Evolutionary conservation across 192 early-diverging fungal genomes (phyloP).

Genomic region (Backusella luteola): DNA sequence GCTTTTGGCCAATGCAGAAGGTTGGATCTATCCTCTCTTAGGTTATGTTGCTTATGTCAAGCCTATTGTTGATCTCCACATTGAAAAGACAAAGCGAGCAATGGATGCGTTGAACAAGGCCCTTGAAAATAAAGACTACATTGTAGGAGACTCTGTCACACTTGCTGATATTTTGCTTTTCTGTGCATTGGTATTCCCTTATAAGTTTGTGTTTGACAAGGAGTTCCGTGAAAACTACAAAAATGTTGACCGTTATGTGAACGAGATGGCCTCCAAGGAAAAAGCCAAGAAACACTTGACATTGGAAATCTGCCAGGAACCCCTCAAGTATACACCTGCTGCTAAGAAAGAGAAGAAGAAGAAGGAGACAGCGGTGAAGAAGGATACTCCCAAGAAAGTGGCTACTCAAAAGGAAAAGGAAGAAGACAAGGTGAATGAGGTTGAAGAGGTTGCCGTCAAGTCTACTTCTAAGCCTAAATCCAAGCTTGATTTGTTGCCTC

Average conservation of each 20-base stretch:
- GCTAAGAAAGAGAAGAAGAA: background rate
- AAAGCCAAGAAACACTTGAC: background rate
- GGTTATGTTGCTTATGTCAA: slow-evolving; percentile 34
- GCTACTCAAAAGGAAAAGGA: slow-evolving; percentile 17
- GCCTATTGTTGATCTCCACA: slow-evolving; percentile 62
- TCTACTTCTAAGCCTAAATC: slow-evolving; percentile 88
- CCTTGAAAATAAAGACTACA: slow-evolving; percentile 78
- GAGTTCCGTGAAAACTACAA: slow-evolving; percentile 79
- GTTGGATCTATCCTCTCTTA: slow-evolving; percentile 43
- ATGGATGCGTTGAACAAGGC: slow-evolving; percentile 47
- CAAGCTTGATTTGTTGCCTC: slow-evolving; percentile 83
- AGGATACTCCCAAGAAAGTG: background rate
- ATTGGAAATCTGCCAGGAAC: background rate
- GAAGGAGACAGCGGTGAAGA: background rate
- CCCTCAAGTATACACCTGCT: background rate
- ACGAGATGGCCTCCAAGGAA: background rate
- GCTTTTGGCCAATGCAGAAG: slow-evolving; percentile 37
- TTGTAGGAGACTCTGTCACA: slow-evolving; percentile 90
- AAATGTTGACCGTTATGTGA: slow-evolving; percentile 76
- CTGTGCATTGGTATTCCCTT: slow-evolving; percentile 45
- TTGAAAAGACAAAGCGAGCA: slow-evolving; percentile 19
- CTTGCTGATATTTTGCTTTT: slow-evolving; percentile 82
- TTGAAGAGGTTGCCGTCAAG: slow-evolving; percentile 59
- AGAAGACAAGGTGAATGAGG: slow-evolving; percentile 43
- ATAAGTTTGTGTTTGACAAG: slow-evolving; percentile 61